Percentiles rank a stretch among this genome's conserved stretches.
phyloP scores from a whole-genome alignment of 768 basidiomycete genomes.

The Mycena venus region DNA sequence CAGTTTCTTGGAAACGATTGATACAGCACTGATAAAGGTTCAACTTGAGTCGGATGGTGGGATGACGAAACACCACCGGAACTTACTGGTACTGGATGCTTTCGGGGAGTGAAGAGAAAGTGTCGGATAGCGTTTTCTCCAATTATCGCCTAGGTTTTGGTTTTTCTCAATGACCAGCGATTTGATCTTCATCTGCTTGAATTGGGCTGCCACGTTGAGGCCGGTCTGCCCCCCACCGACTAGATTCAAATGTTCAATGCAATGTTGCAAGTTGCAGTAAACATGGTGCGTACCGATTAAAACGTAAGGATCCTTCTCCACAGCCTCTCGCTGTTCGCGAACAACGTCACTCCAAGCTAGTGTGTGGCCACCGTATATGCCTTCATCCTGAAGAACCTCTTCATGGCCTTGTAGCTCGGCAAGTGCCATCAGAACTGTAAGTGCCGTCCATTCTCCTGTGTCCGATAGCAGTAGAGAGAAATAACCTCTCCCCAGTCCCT shows the following conservation, averaged over 20 bases:
- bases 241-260: conserved; percentile 25
- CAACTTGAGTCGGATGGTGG: conserved; percentile 1
- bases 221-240: conserved; percentile 61
- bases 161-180: conserved; percentile 53
- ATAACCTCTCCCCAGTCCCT: conserved; percentile 30
- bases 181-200: conserved; percentile 55
- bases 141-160: conserved; percentile 54
- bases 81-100: conserved; percentile 32
- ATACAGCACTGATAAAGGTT: conserved; percentile 50
- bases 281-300: conserved; percentile 28
- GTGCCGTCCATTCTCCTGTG: conserved; percentile 32
- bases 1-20: conserved; percentile 53
- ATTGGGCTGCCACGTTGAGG: conserved; percentile 56
- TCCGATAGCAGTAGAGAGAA: conserved; percentile 19
- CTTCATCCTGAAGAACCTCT: conserved; percentile 27
- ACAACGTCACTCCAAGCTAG: conserved; percentile 27
- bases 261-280: not conserved
- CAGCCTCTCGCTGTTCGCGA: conserved; percentile 20
- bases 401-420: conserved; percentile 38
- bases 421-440: conserved; percentile 30
- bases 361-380: conserved; percentile 27
- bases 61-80: too few relatives aligned
- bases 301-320: conserved; percentile 37
- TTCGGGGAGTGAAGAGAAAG: conserved; percentile 58
- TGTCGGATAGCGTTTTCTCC: conserved; percentile 59